These are phyloP conservation scores for Juglanconis sp. DNA, from an alignment of 2,329 filamentous ascomycete genomes.

Conservation along the genomic window DNA sequence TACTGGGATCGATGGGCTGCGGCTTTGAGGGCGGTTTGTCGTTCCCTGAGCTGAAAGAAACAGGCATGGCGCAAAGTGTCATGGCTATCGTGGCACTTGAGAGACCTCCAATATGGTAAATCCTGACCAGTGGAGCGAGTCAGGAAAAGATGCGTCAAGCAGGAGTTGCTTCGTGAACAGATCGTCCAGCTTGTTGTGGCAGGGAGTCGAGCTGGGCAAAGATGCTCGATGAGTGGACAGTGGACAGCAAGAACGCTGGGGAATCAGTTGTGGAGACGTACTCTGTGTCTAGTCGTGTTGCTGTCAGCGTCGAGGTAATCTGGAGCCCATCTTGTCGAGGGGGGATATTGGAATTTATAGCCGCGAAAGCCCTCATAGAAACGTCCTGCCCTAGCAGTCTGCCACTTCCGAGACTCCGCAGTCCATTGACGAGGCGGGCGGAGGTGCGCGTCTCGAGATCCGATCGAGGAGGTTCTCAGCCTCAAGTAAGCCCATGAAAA, in stretches of 20 bases:
- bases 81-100: background rate
- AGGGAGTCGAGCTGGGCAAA: background rate
- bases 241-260: no score
- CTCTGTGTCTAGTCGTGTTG: background rate
- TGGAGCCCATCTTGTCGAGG: background rate
- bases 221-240: background rate
- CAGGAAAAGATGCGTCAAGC: background rate
- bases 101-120: background rate
- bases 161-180: background rate
- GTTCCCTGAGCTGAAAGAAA: background rate
- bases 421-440: background rate
- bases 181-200: background rate
- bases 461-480: background rate
- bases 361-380: background rate
- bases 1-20: slow-evolving; percentile 14
- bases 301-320: background rate
- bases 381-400: background rate
- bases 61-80: background rate
- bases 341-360: slow-evolving; percentile 12
- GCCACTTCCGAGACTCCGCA: background rate
- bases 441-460: background rate
- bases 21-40: slow-evolving; percentile 2
- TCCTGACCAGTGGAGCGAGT: background rate
- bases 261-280: background rate
- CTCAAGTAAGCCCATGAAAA: background rate